Conservation (phyloP, 495 filamentous ascomycete genomes). For the Rusavskia elegans region DNA sequence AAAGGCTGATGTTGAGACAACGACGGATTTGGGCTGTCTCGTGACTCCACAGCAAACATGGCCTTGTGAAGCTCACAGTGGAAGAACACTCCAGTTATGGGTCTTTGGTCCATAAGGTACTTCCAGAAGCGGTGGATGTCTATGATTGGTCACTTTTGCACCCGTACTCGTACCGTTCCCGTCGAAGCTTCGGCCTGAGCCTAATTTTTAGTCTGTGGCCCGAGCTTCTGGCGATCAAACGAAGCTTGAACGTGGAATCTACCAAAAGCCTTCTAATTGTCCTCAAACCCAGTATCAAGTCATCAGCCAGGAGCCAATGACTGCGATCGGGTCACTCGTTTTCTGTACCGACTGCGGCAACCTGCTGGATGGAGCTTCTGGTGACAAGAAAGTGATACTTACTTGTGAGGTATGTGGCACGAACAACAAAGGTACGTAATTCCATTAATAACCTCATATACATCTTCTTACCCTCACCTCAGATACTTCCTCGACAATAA, state of each 20-base stretch:
- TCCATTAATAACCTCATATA: conserved; percentile 1
- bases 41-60: no score
- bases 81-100: no score
- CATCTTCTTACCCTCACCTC: not conserved
- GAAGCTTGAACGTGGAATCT: no score
- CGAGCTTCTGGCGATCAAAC: not conserved
- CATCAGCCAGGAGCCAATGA: conserved; percentile 33
- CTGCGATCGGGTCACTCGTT: conserved; percentile 73
- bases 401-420: conserved; percentile 74
- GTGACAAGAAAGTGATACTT: conserved; percentile 55
- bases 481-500: conserved; percentile 71
- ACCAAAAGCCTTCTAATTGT: not conserved
- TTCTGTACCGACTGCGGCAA: conserved; percentile 94
- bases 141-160: no score
- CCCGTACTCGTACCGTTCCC: not conserved
- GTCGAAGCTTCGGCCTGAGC: not conserved
- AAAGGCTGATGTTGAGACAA: not conserved
- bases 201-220: not conserved
- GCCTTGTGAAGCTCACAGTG: no score
- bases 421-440: conserved; percentile 53
- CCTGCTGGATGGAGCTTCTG: conserved; percentile 64
- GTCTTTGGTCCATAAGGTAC: no score
- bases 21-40: not conserved
- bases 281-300: not conserved
- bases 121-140: no score